Evolutionary conservation across 352 stramenopile genomes (phyloP).

Genomic region (Globisporangium polare): DNA sequence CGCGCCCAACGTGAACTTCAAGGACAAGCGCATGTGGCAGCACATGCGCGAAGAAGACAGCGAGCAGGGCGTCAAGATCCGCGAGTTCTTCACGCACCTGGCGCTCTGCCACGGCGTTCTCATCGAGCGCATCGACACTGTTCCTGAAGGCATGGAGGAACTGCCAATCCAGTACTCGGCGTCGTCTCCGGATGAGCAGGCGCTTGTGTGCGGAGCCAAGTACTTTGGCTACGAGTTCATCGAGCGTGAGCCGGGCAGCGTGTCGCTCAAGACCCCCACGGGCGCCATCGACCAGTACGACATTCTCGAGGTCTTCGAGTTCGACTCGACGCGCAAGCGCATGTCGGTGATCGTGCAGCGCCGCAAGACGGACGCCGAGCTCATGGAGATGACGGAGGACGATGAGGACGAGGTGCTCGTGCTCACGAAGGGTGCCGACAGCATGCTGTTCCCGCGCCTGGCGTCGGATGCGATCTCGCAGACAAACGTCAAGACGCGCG

Average conservation of each 20-base stretch:
- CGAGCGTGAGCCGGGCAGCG: constrained; percentile 59
- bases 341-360: constrained; percentile 86
- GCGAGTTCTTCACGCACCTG: constrained; percentile 84
- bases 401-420: constrained; percentile 74
- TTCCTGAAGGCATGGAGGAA: constrained; percentile 39
- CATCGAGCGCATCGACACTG: constrained; percentile 88
- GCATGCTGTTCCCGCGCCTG: constrained; percentile 81
- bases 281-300: constrained; percentile 73
- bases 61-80: constrained; percentile 50
- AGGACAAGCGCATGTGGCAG: constrained; percentile 54
- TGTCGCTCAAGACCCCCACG: constrained; percentile 63
- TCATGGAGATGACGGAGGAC: constrained; percentile 60
- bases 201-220: constrained; percentile 82
- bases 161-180: constrained; percentile 77
- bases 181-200: constrained; percentile 86
- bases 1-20: constrained; percentile 76
- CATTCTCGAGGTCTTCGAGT: constrained; percentile 93
- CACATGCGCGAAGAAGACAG: constrained; percentile 41
- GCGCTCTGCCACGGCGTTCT: constrained; percentile 95
- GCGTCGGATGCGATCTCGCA: constrained; percentile 22
- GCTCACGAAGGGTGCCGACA: constrained; percentile 81
- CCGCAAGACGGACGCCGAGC: constrained; percentile 61
- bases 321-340: constrained; percentile 86
- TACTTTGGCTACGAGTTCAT: constrained; percentile 85
- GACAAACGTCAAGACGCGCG: constrained; percentile 36